phyloP scores from a whole-genome alignment of 1,284 basidiomycete genomes.

The Cryptococcus sp. region DNA sequence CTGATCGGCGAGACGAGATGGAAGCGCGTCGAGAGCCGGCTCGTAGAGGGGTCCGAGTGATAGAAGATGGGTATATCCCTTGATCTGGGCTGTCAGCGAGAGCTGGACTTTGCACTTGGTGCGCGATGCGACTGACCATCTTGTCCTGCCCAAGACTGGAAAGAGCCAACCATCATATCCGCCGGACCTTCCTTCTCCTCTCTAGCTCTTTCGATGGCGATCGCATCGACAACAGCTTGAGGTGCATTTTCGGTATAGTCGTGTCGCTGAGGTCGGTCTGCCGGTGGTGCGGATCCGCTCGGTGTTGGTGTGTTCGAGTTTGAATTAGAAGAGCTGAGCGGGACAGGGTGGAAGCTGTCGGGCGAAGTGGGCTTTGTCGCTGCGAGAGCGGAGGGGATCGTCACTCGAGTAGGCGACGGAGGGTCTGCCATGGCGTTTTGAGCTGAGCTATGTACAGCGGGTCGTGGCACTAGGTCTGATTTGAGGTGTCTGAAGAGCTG shows the following conservation, averaged over 20 bases:
- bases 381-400: conserved; percentile 20
- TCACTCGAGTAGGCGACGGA: conserved; percentile 8
- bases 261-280: conserved; percentile 11
- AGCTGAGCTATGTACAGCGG: not conserved
- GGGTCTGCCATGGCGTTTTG: conserved; percentile 19
- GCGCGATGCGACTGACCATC: conserved; percentile 16
- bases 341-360: conserved; percentile 19
- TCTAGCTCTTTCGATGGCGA: conserved; percentile 28
- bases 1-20: conserved; percentile 23
- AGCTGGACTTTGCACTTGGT: no score
- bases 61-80: conserved; percentile 35
- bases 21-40: conserved; percentile 32
- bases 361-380: conserved; percentile 15
- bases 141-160: conserved; percentile 27
- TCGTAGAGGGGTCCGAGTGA: conserved; percentile 32
- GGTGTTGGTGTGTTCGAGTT: not conserved
- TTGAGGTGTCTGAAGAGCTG: no score
- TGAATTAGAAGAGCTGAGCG: conserved; percentile 3
- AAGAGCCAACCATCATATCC: conserved; percentile 36
- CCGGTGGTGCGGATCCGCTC: no score
- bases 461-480: no score
- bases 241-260: conserved; percentile 40
- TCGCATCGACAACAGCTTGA: conserved; percentile 31
- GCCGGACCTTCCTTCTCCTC: conserved; percentile 29
- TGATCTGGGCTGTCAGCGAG: conserved; percentile 9